Evolutionary conservation across 164 flowering plant species (phyloP), one percentile per base, ranked within the genome.

Genomic region (Tetrastigma voinierianum): DNA sequence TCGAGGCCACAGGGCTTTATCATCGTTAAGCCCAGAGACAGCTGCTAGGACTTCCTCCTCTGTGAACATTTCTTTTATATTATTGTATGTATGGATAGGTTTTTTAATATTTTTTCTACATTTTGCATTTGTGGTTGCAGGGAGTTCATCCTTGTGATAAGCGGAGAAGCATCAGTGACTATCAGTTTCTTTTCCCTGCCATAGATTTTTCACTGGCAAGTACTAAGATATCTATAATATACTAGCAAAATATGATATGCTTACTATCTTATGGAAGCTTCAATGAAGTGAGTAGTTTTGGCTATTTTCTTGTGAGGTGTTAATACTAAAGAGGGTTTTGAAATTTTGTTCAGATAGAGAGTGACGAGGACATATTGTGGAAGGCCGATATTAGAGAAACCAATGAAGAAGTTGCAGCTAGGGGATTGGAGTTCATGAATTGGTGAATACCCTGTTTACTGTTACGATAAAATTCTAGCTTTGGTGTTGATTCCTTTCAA

Each of bases 131-230:
- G 13, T 53, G 49, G 16, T 70, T 76, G 68, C 81, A 95, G 99
- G 98, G 98, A 74, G 90, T 95, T 73, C 96, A 89, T 77, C 97
- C 97, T 46, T 95, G 99, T 81, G 98, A 92, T 77, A 77, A 72
- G 74, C 82, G 99, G 76, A 86, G 92, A 79, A 89, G 81, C 71
- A 69, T 90, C 54, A 81, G 76, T 9, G 96, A 95, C 46, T 95
- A 90, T 72, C 86, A 80, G 59, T 78, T 73, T 68, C 82, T 89
- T 52, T 95, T 95, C 75, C 99, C 99, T 44, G 97, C 94, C 60
- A 73, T 95, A 76, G 91, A 95, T 79, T 95, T 92, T 77, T 90
- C 97, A 46, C 74, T 81, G 94, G 99, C 75, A 86, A 84, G 92
- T 85, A 67, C 61, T 57, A 51, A 47, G 54, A 32, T 53, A 18